phyloP scores from a whole-genome alignment of 352 stramenopile species.

The Phytophthora nicotianae region DNA sequence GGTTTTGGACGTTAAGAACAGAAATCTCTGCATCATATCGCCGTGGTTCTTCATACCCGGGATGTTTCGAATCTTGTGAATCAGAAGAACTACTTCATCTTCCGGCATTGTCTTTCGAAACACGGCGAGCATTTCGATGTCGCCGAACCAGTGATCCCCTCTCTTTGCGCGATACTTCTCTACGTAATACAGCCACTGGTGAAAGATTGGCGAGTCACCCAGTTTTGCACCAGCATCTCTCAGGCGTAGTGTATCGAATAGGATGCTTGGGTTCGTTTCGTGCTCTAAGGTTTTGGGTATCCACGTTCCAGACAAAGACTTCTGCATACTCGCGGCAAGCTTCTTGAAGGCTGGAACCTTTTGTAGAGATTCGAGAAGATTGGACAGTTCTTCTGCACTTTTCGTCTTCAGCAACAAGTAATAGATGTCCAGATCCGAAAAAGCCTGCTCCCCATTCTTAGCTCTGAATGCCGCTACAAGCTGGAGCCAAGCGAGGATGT shows the following conservation, averaged over 20 bases:
- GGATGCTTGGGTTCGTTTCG: not conserved
- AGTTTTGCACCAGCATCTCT: not conserved
- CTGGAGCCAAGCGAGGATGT: not conserved
- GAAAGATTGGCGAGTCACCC: not conserved
- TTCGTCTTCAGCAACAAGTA: not conserved
- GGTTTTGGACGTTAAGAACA: not conserved
- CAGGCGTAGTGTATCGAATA: not conserved
- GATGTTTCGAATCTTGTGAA: not conserved
- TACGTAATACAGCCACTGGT: not conserved
- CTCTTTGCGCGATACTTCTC: not conserved
- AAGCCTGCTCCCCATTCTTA: not conserved
- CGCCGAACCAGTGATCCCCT: not conserved
- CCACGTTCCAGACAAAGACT: not conserved
- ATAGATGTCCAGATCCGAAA: not conserved
- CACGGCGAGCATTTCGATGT: not conserved
- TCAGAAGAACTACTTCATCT: not conserved
- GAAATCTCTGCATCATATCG: not conserved
- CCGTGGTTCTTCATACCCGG: not conserved
- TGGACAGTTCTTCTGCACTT: not conserved
- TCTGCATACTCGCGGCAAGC: not conserved
- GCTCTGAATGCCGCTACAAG: not conserved
- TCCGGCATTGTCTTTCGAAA: not conserved
- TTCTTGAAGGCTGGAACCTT: not conserved
- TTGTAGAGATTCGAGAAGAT: not conserved
- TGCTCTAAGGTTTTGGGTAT: not conserved